Base-by-base conservation (phyloP, 192 early-diverging fungal genomes). In the Backusella psychrophila region DNA sequence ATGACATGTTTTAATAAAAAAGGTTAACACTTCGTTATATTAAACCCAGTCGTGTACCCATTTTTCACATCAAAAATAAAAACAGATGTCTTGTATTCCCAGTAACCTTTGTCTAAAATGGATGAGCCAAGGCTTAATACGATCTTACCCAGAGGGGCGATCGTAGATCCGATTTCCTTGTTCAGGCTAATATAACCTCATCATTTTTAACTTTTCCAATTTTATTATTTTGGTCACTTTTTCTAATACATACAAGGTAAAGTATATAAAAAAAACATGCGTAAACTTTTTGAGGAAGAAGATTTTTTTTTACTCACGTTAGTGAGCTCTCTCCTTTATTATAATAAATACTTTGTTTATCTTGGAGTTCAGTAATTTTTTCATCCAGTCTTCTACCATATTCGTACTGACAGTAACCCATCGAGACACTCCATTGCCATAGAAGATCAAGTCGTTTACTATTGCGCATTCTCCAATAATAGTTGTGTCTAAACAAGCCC, bases 351-450 rank as follows among this genome's bases (percentile, higher is more conserved):
- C 56, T 63, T 63, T 63, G 56, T 14, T 68, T 38, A n/a, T 19
- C 31, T 68, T 68, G 70, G 17, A 72, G 41, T 46, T 72, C 70
- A 46, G n/a, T 5, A 33, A 72, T 72, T 31, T 44, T 46, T 52
- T 72, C 44, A 23, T 72, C 41, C n/a, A 72, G 0, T 31, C 4
- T 21, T 33, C 44, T 72, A 2, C 70, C 70, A 72, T 72, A 42
- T 12, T n/a, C 41, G 29, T 72, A 72, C 29, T 29, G 70, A 6
- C 70, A 72, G 31, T 72, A 72, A 0, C 44, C 70, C 70, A 72
- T 72, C 3, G 70, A 72, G 29, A 72, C 41, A 52, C 70, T 29
- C 70, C 70, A 72, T 29, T 72, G 29, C 70, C 70, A 72, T 46
- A 72, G 14, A 26, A 33, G 39, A 39, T 46, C 26, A 15, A 33